Percentiles rank a stretch among this genome's conserved stretches.
phyloP scores from a whole-genome alignment of 768 basidiomycete genomes.

The Astraeus odoratus region DNA sequence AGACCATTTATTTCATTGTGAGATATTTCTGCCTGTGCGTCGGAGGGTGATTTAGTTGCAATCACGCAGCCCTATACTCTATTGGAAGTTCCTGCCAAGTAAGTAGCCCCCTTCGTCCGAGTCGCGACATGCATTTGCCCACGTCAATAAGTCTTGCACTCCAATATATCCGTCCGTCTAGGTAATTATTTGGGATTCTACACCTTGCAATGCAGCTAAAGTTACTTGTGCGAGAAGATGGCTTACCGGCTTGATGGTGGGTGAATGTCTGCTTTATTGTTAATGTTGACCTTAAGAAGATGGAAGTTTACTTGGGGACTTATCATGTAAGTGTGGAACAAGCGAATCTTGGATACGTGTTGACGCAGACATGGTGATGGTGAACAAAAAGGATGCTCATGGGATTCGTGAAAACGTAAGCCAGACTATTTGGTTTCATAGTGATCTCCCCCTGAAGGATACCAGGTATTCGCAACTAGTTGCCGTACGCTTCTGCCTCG shows the following conservation, averaged over 20 bases:
- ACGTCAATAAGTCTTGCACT: slow-evolving; percentile 18
- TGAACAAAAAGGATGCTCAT: neutral
- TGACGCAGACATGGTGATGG: too few relatives aligned
- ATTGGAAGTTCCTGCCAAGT: slow-evolving; percentile 66
- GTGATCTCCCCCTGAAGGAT: neutral
- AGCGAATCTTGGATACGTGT: too few relatives aligned
- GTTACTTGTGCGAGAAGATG: slow-evolving; percentile 30
- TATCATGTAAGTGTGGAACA: slow-evolving; percentile 39
- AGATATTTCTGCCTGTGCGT: slow-evolving; percentile 14
- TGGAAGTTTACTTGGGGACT: slow-evolving; percentile 54
- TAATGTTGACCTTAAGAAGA: neutral
- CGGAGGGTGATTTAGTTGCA: slow-evolving; percentile 35
- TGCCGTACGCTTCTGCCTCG: slow-evolving; percentile 46
- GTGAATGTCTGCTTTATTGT: slow-evolving; percentile 3
- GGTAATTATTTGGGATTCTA: slow-evolving; percentile 27
- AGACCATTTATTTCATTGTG: slow-evolving; percentile 72
- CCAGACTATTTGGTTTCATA: neutral
- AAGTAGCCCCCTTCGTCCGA: too few relatives aligned
- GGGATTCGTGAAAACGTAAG: slow-evolving; percentile 45
- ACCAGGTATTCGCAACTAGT: slow-evolving; percentile 53
- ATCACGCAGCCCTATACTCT: slow-evolving; percentile 37
- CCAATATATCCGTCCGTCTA: slow-evolving; percentile 57
- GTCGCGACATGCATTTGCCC: too few relatives aligned
- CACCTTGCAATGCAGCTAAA: neutral
- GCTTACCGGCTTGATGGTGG: slow-evolving; percentile 58